Conservation (phyloP, 2,329 filamentous ascomycete species). For the Ilyonectria robusta region DNA sequence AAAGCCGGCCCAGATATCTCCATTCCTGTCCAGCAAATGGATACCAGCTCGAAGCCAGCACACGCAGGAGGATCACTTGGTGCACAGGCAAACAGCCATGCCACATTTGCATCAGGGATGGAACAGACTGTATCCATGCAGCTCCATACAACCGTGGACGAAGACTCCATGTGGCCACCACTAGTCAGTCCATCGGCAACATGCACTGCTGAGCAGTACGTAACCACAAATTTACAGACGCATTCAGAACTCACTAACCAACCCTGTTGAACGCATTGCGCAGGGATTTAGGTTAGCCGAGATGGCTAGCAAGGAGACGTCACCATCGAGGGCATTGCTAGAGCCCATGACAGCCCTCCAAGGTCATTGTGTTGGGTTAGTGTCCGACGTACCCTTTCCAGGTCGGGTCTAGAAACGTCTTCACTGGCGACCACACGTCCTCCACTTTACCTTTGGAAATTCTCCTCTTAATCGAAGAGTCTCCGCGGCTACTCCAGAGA, state of each 20-base stretch:
- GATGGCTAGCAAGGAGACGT: constrained; percentile 10
- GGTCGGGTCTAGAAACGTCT: constrained; percentile 49
- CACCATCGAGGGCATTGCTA: constrained; percentile 42
- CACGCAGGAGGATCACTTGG: constrained; percentile 42
- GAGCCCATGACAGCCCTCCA: constrained; percentile 50
- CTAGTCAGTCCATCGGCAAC: not conserved
- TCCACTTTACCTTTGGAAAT: constrained; percentile 66
- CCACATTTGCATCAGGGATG: constrained; percentile 38
- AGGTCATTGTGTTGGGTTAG: constrained; percentile 52
- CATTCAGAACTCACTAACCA: not conserved
- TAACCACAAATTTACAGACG: too few relatives aligned
- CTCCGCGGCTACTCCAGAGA: too few relatives aligned
- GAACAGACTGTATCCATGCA: constrained; percentile 41
- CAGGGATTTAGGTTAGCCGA: not conserved
- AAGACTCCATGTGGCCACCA: not conserved
- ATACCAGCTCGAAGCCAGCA: not conserved
- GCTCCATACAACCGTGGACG: constrained; percentile 36
- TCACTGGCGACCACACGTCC: constrained; percentile 39
- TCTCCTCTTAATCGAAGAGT: constrained; percentile 52
- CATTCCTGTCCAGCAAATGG: not conserved
- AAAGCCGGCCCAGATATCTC: constrained; percentile 9
- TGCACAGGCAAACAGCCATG: constrained; percentile 45
- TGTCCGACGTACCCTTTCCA: constrained; percentile 50
- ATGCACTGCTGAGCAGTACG: not conserved
- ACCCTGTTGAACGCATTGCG: not conserved